Conservation (phyloP, 345 rosid genomes). For the Combretum micranthum region DNA sequence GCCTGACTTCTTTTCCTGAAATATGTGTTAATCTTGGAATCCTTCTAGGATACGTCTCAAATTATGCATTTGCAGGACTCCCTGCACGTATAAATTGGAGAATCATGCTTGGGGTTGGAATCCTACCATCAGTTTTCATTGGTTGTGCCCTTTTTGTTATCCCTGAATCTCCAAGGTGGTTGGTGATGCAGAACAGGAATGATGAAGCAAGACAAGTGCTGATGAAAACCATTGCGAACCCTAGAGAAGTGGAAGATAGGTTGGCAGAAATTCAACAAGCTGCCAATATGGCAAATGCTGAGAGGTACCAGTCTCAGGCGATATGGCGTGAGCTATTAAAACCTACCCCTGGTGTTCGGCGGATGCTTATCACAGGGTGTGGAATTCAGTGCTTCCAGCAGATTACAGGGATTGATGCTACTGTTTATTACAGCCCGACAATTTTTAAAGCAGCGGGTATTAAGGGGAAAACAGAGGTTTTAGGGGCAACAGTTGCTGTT, state of each 20-base stretch:
- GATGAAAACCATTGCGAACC: conserved; percentile 29
- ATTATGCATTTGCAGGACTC: conserved; percentile 43
- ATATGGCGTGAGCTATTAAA: conserved; percentile 44
- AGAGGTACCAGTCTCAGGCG: conserved; percentile 24
- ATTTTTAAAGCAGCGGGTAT: conserved; percentile 51
- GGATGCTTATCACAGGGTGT: conserved; percentile 50
- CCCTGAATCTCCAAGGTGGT: conserved; percentile 73
- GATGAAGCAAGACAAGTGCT: conserved; percentile 53
- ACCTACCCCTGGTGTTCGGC: conserved; percentile 37
- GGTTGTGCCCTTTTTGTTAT: conserved; percentile 44
- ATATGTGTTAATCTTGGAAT: conserved; percentile 59
- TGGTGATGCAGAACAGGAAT: conserved; percentile 39
- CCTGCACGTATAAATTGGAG: conserved; percentile 45
- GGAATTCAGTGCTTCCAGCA: conserved; percentile 69
- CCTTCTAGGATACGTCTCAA: conserved; percentile 58
- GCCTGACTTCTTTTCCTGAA: conserved; percentile 63
- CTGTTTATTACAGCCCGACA: conserved; percentile 64
- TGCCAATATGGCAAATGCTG: conserved; percentile 24
- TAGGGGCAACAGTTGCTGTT: conserved; percentile 64
- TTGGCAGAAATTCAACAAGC: conserved; percentile 44
- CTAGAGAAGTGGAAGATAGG: conserved; percentile 50
- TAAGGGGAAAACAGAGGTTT: conserved; percentile 28
- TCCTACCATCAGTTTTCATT: conserved; percentile 45
- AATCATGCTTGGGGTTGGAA: conserved; percentile 56
- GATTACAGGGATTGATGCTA: conserved; percentile 61